These are phyloP conservation scores for Tagetes patula DNA, from an alignment of 129 eudicot species.

Conservation along the genomic window DNA sequence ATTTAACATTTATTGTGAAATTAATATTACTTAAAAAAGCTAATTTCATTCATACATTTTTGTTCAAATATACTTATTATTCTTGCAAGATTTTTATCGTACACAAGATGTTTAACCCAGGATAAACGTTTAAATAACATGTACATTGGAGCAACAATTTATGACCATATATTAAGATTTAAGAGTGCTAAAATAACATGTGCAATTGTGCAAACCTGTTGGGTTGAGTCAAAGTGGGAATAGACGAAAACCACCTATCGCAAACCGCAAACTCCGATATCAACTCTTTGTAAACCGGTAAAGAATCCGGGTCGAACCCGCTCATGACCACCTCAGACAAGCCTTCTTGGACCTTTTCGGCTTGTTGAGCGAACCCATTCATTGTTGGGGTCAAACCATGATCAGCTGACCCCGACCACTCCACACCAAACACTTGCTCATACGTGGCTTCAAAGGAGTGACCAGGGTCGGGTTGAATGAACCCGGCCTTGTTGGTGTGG, in stretches of 20 bases:
- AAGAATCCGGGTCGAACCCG: constrained; percentile 70
- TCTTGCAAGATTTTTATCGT: neutral
- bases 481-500: constrained; percentile 51
- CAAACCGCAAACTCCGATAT: constrained; percentile 74
- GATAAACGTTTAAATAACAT: neutral
- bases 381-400: constrained; percentile 48
- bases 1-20: no score
- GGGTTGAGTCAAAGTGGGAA: constrained; percentile 82
- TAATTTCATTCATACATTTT: no score
- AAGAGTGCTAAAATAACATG: neutral
- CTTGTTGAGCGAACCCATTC: constrained; percentile 87
- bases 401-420: constrained; percentile 37
- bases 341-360: constrained; percentile 56
- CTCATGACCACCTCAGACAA: constrained; percentile 74
- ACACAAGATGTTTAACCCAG: neutral
- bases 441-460: constrained; percentile 74
- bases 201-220: constrained; percentile 39
- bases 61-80: neutral
- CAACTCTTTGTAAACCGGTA: constrained; percentile 74
- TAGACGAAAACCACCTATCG: constrained; percentile 85
- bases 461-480: constrained; percentile 86
- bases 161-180: neutral
- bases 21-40: no score
- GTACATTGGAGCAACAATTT: neutral
- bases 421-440: constrained; percentile 68